Conservation (phyloP, 768 basidiomycete species). For the Leccinum subgranulosum region DNA sequence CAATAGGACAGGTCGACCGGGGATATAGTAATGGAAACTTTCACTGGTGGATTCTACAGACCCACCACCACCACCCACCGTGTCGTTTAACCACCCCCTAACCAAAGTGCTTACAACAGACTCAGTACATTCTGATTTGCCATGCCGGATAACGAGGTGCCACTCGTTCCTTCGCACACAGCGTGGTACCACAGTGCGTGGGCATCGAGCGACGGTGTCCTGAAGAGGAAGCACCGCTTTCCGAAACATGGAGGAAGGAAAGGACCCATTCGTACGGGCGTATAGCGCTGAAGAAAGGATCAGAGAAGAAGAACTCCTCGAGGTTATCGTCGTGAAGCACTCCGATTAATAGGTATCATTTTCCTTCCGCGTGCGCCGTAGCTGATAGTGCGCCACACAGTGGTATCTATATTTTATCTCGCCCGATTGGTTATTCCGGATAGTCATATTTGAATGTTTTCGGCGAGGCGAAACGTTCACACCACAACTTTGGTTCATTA, state of each 20-base stretch:
- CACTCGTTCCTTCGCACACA: slow-evolving; percentile 43
- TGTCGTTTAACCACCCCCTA: slow-evolving; percentile 53
- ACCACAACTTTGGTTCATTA: neutral
- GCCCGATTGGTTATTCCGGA: neutral
- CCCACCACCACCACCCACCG: slow-evolving; percentile 62
- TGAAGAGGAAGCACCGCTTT: slow-evolving; percentile 42
- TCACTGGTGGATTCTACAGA: slow-evolving; percentile 56
- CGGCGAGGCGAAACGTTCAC: neutral
- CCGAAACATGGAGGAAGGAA: slow-evolving; percentile 49
- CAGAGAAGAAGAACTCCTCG: slow-evolving; percentile 46
- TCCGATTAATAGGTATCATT: slow-evolving; percentile 42
- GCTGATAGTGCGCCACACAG: neutral
- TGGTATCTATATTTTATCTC: neutral
- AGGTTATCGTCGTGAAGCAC: slow-evolving; percentile 54
- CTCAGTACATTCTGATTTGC: slow-evolving; percentile 57
- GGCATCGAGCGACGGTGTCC: slow-evolving; percentile 38
- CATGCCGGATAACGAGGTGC: slow-evolving; percentile 49
- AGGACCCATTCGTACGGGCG: slow-evolving; percentile 51
- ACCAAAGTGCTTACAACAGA: slow-evolving; percentile 47
- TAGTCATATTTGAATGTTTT: neutral
- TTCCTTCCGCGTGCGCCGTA: neutral
- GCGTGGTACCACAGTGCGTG: slow-evolving; percentile 45
- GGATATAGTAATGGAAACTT: slow-evolving; percentile 54
- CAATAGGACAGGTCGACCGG: slow-evolving; percentile 46
- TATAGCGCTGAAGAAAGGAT: slow-evolving; percentile 37